Evolutionary conservation across 1,284 basidiomycete species (phyloP).

Genomic region (Tilletia walkeri): DNA sequence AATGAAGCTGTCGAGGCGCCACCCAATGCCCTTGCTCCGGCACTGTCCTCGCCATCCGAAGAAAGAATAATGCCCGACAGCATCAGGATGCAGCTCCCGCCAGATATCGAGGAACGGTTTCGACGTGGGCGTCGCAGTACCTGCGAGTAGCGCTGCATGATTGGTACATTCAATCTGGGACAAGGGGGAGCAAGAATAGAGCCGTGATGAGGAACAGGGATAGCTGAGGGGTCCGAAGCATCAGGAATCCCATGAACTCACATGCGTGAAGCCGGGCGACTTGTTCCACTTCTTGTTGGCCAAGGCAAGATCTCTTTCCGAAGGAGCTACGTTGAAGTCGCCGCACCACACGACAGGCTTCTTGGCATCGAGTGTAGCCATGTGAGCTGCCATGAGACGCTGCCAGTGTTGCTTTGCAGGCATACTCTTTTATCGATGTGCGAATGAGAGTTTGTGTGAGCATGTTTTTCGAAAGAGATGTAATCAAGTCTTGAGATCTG

Average conservation of each 20-base stretch:
- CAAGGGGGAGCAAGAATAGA: background rate
- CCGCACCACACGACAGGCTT: slow-evolving; percentile 88
- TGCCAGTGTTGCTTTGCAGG: slow-evolving; percentile 15
- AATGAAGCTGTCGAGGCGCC: slow-evolving; percentile 74
- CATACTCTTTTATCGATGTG: slow-evolving; percentile 10
- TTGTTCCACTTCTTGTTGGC: slow-evolving; percentile 59
- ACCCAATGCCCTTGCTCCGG: slow-evolving; percentile 75
- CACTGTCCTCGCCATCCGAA: slow-evolving; percentile 82
- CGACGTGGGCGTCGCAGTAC: slow-evolving; percentile 53
- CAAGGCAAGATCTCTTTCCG: slow-evolving; percentile 53
- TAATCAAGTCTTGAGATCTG: slow-evolving; percentile 12
- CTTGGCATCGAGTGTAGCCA: slow-evolving; percentile 69
- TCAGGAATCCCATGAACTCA: background rate
- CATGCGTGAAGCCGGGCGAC: slow-evolving; percentile 48
- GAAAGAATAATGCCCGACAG: slow-evolving; percentile 68
- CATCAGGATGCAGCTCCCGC: slow-evolving; percentile 71
- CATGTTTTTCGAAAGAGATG: background rate
- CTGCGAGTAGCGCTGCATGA: slow-evolving; percentile 43
- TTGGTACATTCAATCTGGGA: slow-evolving; percentile 2
- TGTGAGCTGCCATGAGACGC: slow-evolving; percentile 61
- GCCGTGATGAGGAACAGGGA: too few relatives aligned
- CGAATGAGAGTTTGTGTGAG: too few relatives aligned
- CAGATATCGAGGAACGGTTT: slow-evolving; percentile 73
- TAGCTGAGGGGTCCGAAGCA: background rate
- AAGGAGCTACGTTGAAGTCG: slow-evolving; percentile 77